Conservation (phyloP, 2,329 filamentous ascomycete genomes). For the Aspergillus oerlinghausenensis region DNA sequence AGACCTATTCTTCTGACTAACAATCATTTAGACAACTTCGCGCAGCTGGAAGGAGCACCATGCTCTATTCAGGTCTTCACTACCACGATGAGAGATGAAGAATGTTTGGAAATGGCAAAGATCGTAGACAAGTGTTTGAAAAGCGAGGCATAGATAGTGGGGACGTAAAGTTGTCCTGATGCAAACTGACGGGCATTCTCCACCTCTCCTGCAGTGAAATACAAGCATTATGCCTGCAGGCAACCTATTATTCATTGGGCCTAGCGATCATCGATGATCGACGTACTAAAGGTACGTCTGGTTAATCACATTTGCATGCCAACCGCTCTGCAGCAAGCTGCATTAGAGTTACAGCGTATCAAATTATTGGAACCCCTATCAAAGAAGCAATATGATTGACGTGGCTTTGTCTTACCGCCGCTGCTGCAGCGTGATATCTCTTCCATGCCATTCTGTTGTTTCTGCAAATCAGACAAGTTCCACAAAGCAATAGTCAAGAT, state of each 20-base stretch:
- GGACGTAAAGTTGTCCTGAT: neutral
- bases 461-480: neutral
- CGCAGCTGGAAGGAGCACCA: constrained; percentile 23
- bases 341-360: neutral
- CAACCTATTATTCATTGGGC: neutral
- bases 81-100: constrained; percentile 25
- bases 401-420: neutral
- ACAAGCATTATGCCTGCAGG: neutral
- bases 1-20: neutral
- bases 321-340: neutral
- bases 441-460: neutral
- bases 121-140: constrained; percentile 24
- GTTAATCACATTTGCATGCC: neutral
- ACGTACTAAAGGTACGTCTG: neutral
- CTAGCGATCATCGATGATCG: neutral
- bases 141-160: neutral
- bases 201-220: too few species aligned
- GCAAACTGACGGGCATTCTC: neutral
- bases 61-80: constrained; percentile 26
- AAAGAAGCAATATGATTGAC: neutral
- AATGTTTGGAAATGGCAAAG: constrained; percentile 24
- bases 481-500: neutral
- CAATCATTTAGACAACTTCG: constrained; percentile 16
- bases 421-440: neutral
- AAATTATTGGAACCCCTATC: neutral